Evolutionary conservation across 106 monocot genomes (phyloP), one percentile per base, ranked within the genome.

Genomic region (Allium sativum): DNA sequence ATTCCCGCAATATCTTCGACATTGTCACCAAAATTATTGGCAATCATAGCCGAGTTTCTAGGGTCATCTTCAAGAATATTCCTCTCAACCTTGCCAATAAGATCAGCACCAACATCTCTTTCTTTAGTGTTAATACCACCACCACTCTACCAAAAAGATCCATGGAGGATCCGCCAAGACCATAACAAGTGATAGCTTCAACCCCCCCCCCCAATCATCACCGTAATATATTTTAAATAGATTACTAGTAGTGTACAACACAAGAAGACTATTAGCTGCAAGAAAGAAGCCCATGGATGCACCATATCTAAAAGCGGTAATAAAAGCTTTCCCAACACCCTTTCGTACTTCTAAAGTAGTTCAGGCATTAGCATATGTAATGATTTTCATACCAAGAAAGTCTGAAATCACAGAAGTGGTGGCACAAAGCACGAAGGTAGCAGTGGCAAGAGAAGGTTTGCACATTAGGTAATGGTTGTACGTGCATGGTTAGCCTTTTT

Each of bases 41-140:
- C 85, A 72, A 85, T 85, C 59, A 85, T 82, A 65, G 86, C 86
- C 42, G 86, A 82, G 59, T 82, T 86, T 72, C 86, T 71, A 5
- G 86, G 86, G 42, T 86, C 86, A 76, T 86, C 86, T 22, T 86
- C 86, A 52, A 82, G 86, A 56, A 86, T 86, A 68, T 86, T 86
- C 64, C 75, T 75, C 76, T 86, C 86, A 18, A 86, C 73, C 70
- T 86, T 86, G 7, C 86, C 86, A 53, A 86, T 82, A 73, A 86
- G 86, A 68, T 86, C 81, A 61, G 86, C 86, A 76, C 86, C 86
- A 64, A 82, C 86, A 86, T 86, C 85, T 56, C 81, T 81, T 55
- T 81, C 85, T 64, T 81, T 86, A 44, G 86, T 86, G 16, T 86
- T 82, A 48, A 86, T 86, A 45, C 86, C 86, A 44, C 86, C 86